Conservation (phyloP, 2,329 filamentous ascomycete species). For the Hypomyces perniciosus region DNA sequence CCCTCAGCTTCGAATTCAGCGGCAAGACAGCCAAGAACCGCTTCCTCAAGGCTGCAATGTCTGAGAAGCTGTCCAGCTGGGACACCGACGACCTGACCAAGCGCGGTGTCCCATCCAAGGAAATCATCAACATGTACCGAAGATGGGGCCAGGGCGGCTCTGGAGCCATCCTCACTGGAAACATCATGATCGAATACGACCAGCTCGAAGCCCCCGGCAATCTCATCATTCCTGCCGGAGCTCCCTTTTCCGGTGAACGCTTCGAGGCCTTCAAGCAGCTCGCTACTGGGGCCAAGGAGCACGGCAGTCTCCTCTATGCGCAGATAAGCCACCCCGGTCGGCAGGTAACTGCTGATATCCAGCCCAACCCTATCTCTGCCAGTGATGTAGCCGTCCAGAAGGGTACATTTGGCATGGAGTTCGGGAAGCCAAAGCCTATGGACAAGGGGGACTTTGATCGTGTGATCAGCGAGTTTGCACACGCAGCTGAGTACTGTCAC, state of each 20-base stretch:
- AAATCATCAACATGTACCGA: slow-evolving; percentile 49
- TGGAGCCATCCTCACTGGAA: slow-evolving; percentile 56
- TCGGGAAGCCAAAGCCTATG: slow-evolving; percentile 46
- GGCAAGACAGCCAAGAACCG: slow-evolving; percentile 54
- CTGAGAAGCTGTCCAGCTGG: slow-evolving; percentile 58
- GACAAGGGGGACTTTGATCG: slow-evolving; percentile 48
- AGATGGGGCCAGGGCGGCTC: slow-evolving; percentile 53
- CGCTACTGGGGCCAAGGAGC: slow-evolving; percentile 47
- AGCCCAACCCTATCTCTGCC: slow-evolving; percentile 35
- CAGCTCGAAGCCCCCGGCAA: slow-evolving; percentile 52
- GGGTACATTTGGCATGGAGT: slow-evolving; percentile 22
- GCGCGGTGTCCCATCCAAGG: slow-evolving; percentile 37
- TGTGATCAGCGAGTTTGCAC: slow-evolving; percentile 55
- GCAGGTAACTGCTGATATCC: slow-evolving; percentile 15
- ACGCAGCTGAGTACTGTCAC: slow-evolving; percentile 55
- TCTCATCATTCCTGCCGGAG: slow-evolving; percentile 50
- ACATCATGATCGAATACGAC: slow-evolving; percentile 58
- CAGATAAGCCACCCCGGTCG: slow-evolving; percentile 58
- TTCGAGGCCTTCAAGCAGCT: slow-evolving; percentile 57
- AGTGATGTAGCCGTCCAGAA: slow-evolving; percentile 31
- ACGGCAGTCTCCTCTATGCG: slow-evolving; percentile 54
- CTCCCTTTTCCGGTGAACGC: slow-evolving; percentile 46
- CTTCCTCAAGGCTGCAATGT: slow-evolving; percentile 64
- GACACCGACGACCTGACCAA: slow-evolving; percentile 44
- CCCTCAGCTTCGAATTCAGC: slow-evolving; percentile 45